Base-by-base conservation (phyloP, 2,329 filamentous ascomycete genomes). In the Leptographium wingfieldii region DNA sequence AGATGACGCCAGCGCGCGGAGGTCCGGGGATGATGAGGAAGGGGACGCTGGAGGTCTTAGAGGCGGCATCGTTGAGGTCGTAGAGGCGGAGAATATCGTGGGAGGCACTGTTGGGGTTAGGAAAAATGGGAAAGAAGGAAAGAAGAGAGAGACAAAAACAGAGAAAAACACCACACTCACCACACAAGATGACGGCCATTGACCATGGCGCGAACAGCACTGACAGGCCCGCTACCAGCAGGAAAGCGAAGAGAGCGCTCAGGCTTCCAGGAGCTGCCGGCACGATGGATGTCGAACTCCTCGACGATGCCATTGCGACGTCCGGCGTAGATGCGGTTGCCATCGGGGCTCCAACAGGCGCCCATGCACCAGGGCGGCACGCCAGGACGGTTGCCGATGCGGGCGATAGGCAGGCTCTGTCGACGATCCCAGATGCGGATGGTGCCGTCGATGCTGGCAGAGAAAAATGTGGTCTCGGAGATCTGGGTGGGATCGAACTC, bases 321-420 rank as follows among this genome's bases (percentile, higher is more conserved):
- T 0, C 94, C 94, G 0, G 88, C 92, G 73, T 96, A 99, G 67
- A 99, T 92, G 72, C 84, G 90, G 73, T 97, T 97, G 16, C 94
- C 94, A 70, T 96, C 89, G 0, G 91, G 91, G 59, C 88, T 92
- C 94, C 94, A 99, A 74, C 91, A 96, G 0, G 91, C 90, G 65
- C 90, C 92, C 85, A 96, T 96, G 72, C 92, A 97, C 92, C 92
- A 99, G 0, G 92, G 94, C 1, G 94, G 92, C 0, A 90, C 88
- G 22, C 85, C 84, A 12, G 84, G 82, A 12, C 85, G 79, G 22
- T 88, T 89, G 1, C 80, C 78, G 60, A 97, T 92, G 33, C 86
- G 84, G 3, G 94, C 91, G 1, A 96, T 79, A 0, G 92, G 87
- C 43, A 86, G 81, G 1, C 82, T 81, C 63, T 88, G 82, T 25